Evolutionary conservation across 805 yeast genomes (phyloP).

Genomic region (Metschnikowia lachancei): DNA sequence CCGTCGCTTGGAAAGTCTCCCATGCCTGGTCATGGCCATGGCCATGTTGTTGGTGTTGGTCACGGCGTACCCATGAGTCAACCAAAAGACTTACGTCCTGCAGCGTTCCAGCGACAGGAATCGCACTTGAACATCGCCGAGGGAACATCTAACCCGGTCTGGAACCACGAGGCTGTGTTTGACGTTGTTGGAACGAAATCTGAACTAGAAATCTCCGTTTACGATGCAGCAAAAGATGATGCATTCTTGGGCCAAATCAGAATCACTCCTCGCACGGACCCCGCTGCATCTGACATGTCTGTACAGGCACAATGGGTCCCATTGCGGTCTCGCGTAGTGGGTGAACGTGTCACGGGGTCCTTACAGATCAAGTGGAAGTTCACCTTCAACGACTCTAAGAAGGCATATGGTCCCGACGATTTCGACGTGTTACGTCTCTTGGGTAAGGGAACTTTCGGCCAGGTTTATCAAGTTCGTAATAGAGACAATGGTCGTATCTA

Average conservation of each 20-base stretch:
- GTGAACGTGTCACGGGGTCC: conserved; percentile 76
- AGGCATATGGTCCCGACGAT: conserved; percentile 89
- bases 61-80: conserved; percentile 18
- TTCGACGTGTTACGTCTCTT: conserved; percentile 86
- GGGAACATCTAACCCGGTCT: conserved; percentile 56
- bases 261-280: conserved; percentile 55
- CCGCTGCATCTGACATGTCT: conserved; percentile 39
- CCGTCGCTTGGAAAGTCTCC: conserved; percentile 43
- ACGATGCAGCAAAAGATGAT: conserved; percentile 81
- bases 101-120: conserved; percentile 39
- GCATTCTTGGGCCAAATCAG: conserved; percentile 83
- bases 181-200: conserved; percentile 86
- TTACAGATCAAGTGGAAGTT: conserved; percentile 75
- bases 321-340: conserved; percentile 68
- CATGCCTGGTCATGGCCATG: conserved; percentile 6
- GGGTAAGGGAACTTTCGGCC: conserved; percentile 98
- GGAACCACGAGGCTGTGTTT: conserved; percentile 92
- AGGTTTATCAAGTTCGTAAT: conserved; percentile 93
- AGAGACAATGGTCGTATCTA: conserved; percentile 85
- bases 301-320: conserved; percentile 67
- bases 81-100: conserved; percentile 26
- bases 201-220: conserved; percentile 85
- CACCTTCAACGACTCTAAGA: conserved; percentile 58
- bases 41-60: no score
- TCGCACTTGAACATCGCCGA: conserved; percentile 32